A percentile compares a stretch with the other conserved stretches of the same genome.
phyloP scores from a whole-genome alignment of 495 filamentous ascomycete genomes.

The Hyaloscypha bicolor region DNA sequence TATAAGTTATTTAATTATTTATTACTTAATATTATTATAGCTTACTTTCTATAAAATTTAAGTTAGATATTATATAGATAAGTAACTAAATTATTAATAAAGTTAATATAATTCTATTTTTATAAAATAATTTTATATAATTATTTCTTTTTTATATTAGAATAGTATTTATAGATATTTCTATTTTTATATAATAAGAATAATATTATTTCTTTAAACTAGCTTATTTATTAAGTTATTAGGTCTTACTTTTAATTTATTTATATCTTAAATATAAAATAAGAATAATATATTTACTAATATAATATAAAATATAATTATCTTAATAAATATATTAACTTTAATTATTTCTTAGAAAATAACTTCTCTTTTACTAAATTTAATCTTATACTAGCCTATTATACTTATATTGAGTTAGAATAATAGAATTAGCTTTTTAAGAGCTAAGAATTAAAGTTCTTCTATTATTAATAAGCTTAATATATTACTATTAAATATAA shows the following conservation, averaged over 20 bases:
- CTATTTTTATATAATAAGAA: slow-evolving; percentile 6
- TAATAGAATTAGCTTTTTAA: not conserved
- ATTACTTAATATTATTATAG: not conserved
- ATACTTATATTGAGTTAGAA: not conserved
- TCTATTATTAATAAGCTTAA: not conserved
- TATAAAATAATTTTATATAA: not conserved
- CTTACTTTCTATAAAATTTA: not conserved
- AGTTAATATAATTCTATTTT: not conserved
- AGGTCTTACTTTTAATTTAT: slow-evolving; percentile 1
- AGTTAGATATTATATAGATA: not conserved
- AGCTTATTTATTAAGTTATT: slow-evolving; percentile 7
- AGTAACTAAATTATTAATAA: not conserved
- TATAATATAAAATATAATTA: slow-evolving; percentile 11
- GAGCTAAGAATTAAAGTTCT: not conserved
- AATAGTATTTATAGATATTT: slow-evolving; percentile 1
- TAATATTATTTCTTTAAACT: slow-evolving; percentile 3
- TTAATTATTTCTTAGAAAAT: not conserved
- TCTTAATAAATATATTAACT: not conserved
- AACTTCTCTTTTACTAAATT: not conserved
- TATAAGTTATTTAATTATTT: not conserved
- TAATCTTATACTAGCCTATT: not conserved
- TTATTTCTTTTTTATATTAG: not conserved
- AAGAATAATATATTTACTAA: too few relatives aligned
- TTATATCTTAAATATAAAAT: slow-evolving; percentile 6
- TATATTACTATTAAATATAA: not conserved